Conservation (phyloP, 257 asterid species). For the Solanum pennellii region DNA sequence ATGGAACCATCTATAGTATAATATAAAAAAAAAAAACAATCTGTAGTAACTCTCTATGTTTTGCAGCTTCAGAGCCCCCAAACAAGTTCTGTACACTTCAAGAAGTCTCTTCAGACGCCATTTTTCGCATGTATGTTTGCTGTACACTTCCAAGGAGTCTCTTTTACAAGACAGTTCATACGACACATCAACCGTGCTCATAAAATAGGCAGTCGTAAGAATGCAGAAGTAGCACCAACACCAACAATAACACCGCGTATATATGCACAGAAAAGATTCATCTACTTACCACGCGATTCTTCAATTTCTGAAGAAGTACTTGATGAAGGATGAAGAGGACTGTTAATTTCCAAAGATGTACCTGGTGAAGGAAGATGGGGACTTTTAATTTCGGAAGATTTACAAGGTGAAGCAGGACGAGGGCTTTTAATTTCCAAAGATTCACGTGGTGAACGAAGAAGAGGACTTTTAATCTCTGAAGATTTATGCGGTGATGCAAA, state of each 20-base stretch:
- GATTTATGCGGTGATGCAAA: background rate
- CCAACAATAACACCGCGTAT: background rate
- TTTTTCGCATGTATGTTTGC: background rate
- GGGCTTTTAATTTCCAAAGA: background rate
- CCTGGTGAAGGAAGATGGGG: background rate
- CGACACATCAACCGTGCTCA: background rate
- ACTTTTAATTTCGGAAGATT: background rate
- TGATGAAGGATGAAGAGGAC: background rate
- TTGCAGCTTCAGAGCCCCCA: background rate
- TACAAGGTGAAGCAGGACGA: background rate
- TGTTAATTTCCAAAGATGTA: background rate
- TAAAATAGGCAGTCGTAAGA: background rate
- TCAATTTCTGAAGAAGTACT: background rate
- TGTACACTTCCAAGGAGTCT: background rate
- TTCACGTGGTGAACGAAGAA: background rate
- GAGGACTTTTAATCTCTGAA: background rate
- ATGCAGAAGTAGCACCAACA: background rate
- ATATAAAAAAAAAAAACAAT: background rate
- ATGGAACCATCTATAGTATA: background rate
- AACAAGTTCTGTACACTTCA: background rate
- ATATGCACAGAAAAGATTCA: background rate
- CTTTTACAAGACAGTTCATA: background rate
- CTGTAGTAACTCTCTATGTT: background rate
- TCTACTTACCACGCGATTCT: background rate
- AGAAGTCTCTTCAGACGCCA: background rate